Evolutionary conservation across 805 yeast species (phyloP).

Genomic region (Starmerella kuoi): DNA sequence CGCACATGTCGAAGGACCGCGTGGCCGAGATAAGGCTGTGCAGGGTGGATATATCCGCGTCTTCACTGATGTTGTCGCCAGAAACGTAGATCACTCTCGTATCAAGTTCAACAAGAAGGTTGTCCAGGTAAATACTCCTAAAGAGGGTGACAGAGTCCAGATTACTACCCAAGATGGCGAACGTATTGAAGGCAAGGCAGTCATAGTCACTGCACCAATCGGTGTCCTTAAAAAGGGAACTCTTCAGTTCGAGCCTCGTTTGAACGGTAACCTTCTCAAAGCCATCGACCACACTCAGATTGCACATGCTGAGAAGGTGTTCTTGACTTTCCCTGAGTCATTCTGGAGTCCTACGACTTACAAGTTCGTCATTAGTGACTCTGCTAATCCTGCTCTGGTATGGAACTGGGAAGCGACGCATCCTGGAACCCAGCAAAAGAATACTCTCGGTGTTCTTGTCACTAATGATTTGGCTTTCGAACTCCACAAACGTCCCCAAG

Average conservation of each 20-base stretch:
- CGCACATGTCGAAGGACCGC: slow-evolving; percentile 10
- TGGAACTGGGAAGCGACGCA: slow-evolving; percentile 46
- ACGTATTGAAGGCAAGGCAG: slow-evolving; percentile 21
- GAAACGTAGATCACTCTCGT: slow-evolving; percentile 15
- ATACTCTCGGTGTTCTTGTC: slow-evolving; percentile 45
- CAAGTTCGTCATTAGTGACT: slow-evolving; percentile 39
- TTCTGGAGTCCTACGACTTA: slow-evolving; percentile 52
- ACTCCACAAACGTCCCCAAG: slow-evolving; percentile 35
- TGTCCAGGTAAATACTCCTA: slow-evolving; percentile 8
- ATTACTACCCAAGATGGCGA: slow-evolving; percentile 17
- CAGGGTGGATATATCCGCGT: slow-evolving; percentile 20
- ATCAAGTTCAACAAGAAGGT: slow-evolving; percentile 18
- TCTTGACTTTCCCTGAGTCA: slow-evolving; percentile 49
- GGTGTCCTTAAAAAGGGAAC: slow-evolving; percentile 19
- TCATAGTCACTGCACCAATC: slow-evolving; percentile 23
- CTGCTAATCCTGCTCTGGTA: slow-evolving; percentile 40
- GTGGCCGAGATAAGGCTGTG: slow-evolving; percentile 23
- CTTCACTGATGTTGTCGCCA: slow-evolving; percentile 11
- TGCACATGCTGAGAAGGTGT: slow-evolving; percentile 60
- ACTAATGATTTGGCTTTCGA: slow-evolving; percentile 59
- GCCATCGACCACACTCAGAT: slow-evolving; percentile 21
- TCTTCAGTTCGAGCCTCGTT: slow-evolving; percentile 20
- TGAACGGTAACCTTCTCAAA: slow-evolving; percentile 11
- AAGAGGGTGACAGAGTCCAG: slow-evolving; percentile 13
- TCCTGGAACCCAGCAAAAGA: slow-evolving; percentile 24